Evolutionary conservation across 2,329 filamentous ascomycete species (phyloP), one percentile per base, ranked within the genome.

Genomic region (Fusarium udum): DNA sequence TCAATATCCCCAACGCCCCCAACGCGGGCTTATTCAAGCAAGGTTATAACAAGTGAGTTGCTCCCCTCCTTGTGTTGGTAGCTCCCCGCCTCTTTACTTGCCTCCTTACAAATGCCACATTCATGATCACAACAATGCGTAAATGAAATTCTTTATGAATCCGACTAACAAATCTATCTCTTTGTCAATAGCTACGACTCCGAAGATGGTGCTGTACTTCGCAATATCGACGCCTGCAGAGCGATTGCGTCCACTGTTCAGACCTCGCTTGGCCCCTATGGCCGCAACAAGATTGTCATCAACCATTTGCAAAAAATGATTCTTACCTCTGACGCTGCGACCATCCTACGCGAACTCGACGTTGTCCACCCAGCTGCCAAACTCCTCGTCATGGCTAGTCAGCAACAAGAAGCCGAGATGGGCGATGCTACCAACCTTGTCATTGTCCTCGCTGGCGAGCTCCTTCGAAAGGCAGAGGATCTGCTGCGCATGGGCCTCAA

Each of bases 291-390:
- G 88, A 95, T 99, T 81, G 94, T 99, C 86, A 98, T 99, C 88
- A 99, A 99, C 88, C 97, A 99, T 86, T 89, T 99, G 73, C 94
- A 97, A 84, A 99, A 99, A 89, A 98, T 99, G 96, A 97, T 98
- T 79, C 88, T 99, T 75, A 99, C 97, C 78, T 98, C 95, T 69
- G 96, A 99, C 82, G 96, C 96, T 75, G 96, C 96, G 75, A 98
- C 96, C 48, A 99, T 99, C 82, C 89, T 99, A 78, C 92, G 95
- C 80, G 97, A 99, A 86, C 91, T 99, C 83, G 96, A 99, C 80
- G 96, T 99, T 72, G 95, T 99, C 64, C 96, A 99, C 86, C 96
- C 97, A 72, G 96, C 96, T 65, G 97, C 96, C 58, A 99, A 99
- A 87, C 88, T 99, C 74, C 87, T 99, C 61, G 96, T 99, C 78